Conservation (phyloP, 345 rosid genomes). For the Eucalyptus camaldulensis region DNA sequence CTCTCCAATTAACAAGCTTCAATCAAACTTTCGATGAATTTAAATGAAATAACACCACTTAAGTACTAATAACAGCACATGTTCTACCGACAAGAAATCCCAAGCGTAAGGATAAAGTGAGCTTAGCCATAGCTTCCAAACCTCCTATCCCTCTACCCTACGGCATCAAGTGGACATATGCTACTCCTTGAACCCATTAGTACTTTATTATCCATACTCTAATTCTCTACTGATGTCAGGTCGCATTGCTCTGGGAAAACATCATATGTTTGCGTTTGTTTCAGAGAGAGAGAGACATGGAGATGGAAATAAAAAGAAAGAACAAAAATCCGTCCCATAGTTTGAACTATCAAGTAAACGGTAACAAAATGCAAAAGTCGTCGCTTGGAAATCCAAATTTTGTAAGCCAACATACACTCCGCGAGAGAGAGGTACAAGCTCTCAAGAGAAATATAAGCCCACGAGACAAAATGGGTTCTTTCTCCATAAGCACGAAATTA, state of each 20-base stretch:
- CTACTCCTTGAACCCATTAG: not conserved
- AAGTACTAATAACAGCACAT: not conserved
- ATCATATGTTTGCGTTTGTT: not conserved
- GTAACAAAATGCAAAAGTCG: not conserved
- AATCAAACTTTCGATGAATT: not conserved
- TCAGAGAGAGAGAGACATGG: not conserved
- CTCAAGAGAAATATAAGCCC: not conserved
- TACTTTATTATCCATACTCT: not conserved
- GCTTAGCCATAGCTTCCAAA: not conserved
- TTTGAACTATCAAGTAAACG: not conserved
- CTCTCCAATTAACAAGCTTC: not conserved
- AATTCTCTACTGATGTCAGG: not conserved
- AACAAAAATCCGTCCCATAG: not conserved
- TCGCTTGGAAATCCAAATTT: not conserved
- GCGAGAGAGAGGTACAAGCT: not conserved
- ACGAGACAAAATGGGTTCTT: not conserved
- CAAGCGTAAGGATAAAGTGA: not conserved
- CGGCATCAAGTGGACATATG: not conserved
- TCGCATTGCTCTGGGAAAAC: not conserved
- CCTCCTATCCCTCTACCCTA: not conserved
- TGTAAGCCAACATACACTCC: not conserved
- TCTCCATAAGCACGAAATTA: rapidly evolving
- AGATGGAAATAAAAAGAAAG: not conserved
- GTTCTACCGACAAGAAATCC: not conserved
- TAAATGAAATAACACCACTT: not conserved